Evolutionary conservation across 73 alveolate genomes (phyloP).

Genomic region (Blepharisma japonicum): DNA sequence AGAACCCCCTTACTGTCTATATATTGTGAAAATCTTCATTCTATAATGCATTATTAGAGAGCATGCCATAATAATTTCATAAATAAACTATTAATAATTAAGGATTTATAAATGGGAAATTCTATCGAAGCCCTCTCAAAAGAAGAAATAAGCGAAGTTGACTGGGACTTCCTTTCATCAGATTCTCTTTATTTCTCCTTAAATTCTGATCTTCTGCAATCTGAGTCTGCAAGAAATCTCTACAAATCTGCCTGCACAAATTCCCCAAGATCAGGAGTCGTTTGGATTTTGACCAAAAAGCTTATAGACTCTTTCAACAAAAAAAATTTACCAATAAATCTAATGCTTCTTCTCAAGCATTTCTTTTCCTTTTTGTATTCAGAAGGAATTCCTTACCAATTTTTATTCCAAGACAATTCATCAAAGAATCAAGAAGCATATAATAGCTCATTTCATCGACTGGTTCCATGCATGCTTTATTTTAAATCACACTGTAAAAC

Average conservation of each 20-base stretch:
- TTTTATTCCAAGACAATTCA: neutral
- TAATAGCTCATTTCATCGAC: slow-evolving; percentile 16
- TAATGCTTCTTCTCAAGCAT: slow-evolving; percentile 15
- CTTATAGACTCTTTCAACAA: neutral
- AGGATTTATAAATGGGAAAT: no score
- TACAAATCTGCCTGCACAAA: slow-evolving; percentile 2
- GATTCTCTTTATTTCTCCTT: no score
- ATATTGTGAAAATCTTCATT: no score
- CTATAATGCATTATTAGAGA: no score
- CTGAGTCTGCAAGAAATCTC: neutral
- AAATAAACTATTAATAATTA: no score
- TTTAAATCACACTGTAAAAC: neutral
- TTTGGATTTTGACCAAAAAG: neutral
- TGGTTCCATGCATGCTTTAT: neutral
- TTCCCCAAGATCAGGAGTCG: neutral
- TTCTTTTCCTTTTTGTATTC: neutral
- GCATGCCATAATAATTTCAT: no score
- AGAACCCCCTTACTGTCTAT: no score
- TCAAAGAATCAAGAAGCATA: neutral
- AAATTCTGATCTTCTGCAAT: no score
- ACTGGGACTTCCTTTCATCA: no score
- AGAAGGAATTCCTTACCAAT: slow-evolving; percentile 6
- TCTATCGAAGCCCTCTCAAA: no score
- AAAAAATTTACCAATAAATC: neutral
- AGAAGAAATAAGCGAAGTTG: no score